phyloP scores from a whole-genome alignment of 345 rosid genomes.

The Streptanthus diversifolius region DNA sequence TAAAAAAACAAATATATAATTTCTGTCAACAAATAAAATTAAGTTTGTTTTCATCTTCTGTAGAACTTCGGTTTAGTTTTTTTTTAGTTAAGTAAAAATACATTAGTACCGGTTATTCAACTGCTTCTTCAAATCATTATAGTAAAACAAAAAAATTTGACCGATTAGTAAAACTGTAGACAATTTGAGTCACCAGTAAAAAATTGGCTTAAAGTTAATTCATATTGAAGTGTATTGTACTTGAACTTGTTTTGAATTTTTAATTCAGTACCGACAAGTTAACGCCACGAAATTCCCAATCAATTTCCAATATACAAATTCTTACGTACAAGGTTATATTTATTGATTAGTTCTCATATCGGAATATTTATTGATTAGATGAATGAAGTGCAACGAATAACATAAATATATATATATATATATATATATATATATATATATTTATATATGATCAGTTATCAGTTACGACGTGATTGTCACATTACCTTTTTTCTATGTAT shows the following conservation, averaged over 20 bases:
- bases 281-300: neutral
- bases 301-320: neutral
- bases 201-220: no score
- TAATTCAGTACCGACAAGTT: neutral
- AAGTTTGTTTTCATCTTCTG: neutral
- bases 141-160: no score
- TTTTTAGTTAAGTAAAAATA: no score
- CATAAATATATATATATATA: neutral
- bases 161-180: neutral
- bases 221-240: no score
- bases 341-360: neutral
- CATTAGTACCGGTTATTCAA: no score
- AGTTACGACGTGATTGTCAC: constrained; percentile 2
- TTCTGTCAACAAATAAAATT: neutral
- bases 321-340: neutral
- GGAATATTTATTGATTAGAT: neutral
- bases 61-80: no score
- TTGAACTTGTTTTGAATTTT: neutral
- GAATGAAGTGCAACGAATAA: neutral
- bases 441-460: neutral
- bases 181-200: neutral
- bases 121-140: neutral
- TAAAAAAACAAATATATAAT: neutral
- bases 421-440: neutral
- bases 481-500: neutral